phyloP scores from a whole-genome alignment of 108 stramenopile genomes.

The Schizochytrium sp. region DNA sequence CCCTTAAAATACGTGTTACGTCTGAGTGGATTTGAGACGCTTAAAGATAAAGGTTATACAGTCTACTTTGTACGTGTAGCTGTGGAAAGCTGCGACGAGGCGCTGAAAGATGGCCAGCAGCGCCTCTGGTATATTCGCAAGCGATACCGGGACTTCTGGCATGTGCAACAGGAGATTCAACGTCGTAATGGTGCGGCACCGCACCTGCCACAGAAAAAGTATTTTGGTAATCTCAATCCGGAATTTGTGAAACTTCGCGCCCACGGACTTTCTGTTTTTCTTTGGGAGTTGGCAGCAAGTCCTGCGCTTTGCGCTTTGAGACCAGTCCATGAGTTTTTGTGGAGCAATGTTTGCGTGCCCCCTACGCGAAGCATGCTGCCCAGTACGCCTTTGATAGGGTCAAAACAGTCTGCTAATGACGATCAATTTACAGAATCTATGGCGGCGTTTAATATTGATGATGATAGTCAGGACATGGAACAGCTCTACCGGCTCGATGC shows the following conservation, averaged over 20 bases:
- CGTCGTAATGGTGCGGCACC: background rate
- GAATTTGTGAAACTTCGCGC: conserved; percentile 21
- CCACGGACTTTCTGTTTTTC: conserved; percentile 34
- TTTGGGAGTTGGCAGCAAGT: conserved; percentile 54
- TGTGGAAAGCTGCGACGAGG: conserved; percentile 50
- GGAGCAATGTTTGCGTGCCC: conserved; percentile 44
- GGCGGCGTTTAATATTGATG: conserved; percentile 23
- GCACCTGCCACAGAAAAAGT: conserved; percentile 22
- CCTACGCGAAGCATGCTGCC: conserved; percentile 53
- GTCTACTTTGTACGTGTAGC: conserved; percentile 60
- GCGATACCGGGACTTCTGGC: conserved; percentile 45
- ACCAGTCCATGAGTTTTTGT: conserved; percentile 32
- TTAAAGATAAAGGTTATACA: conserved; percentile 37
- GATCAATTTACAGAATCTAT: background rate
- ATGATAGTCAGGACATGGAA: background rate
- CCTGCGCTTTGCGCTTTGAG: conserved; percentile 24
- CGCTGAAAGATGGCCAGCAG: background rate
- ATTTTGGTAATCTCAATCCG: conserved; percentile 35
- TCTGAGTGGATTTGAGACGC: conserved; percentile 32
- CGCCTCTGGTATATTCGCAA: conserved; percentile 50
- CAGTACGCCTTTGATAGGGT: conserved; percentile 31
- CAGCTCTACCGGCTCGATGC: background rate
- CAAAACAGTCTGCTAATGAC: background rate
- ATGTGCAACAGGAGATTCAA: conserved; percentile 13
- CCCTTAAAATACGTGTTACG: conserved; percentile 43